A percentile compares a stretch with the other conserved stretches of the same genome.
Evolutionary conservation across 140 eudicot species (phyloP).

Genomic region (Oenanthe javanica): DNA sequence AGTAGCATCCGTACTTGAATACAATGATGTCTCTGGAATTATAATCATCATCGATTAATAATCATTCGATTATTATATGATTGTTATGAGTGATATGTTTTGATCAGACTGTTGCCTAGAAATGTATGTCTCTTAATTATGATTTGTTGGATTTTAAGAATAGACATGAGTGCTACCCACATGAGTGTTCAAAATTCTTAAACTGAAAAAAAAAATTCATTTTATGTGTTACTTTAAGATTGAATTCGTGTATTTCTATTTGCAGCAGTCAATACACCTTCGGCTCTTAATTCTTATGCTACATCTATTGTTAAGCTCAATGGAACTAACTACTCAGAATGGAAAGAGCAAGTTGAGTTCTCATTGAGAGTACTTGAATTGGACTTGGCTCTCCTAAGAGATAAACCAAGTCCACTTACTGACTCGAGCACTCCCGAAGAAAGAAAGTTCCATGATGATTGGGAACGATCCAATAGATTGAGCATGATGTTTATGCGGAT

Average conservation of each 20-base stretch:
- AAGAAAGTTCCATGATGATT: not conserved
- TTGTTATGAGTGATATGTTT: too few relatives aligned
- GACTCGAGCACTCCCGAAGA: not conserved
- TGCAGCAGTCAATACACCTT: not conserved
- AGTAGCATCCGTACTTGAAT: not conserved
- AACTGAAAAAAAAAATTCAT: not conserved
- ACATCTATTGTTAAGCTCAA: not conserved
- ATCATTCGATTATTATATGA: too few relatives aligned
- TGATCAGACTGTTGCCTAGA: not conserved
- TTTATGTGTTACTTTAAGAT: not conserved
- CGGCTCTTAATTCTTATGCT: not conserved
- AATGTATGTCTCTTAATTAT: not conserved
- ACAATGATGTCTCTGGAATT: too few relatives aligned
- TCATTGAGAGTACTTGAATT: not conserved
- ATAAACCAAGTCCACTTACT: not conserved
- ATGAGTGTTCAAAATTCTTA: not conserved
- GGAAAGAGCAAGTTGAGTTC: not conserved
- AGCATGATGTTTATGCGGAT: not conserved
- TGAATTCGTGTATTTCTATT: not conserved
- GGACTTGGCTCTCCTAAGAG: not conserved
- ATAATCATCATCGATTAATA: too few relatives aligned
- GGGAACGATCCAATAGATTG: not conserved
- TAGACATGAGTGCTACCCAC: conserved; percentile 10
- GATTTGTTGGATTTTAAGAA: not conserved
- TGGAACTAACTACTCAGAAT: not conserved